Evolutionary conservation across 1,284 basidiomycete genomes (phyloP).

Genomic region (Boletus sp.): DNA sequence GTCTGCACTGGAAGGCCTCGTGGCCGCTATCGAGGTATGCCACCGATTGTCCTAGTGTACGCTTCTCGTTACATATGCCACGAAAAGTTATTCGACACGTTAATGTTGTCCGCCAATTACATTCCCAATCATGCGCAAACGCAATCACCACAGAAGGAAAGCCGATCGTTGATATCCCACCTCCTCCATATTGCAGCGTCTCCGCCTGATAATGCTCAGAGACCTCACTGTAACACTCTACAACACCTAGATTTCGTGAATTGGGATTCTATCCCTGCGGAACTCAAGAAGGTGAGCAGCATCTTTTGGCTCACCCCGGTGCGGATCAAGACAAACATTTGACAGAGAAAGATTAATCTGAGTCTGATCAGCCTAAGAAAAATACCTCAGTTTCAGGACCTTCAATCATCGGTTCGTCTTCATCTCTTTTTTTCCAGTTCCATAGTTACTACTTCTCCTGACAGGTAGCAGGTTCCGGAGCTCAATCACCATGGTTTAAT

Average conservation of each 20-base stretch:
- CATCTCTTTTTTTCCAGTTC: not conserved
- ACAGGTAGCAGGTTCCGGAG: slow-evolving; percentile 39
- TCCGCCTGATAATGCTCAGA: slow-evolving; percentile 51
- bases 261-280: slow-evolving; percentile 64
- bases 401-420: slow-evolving; percentile 50
- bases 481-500: slow-evolving; percentile 55
- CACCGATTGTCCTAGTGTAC: not conserved
- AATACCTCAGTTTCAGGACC: slow-evolving; percentile 48
- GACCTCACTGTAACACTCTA: slow-evolving; percentile 55
- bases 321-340: not conserved
- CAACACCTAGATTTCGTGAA: slow-evolving; percentile 53
- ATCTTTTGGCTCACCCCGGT: not conserved
- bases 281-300: slow-evolving; percentile 53
- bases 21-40: slow-evolving; percentile 68
- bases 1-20: slow-evolving; percentile 69
- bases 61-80: not conserved
- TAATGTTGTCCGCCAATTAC: slow-evolving; percentile 25
- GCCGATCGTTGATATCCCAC: slow-evolving; percentile 42
- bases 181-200: slow-evolving; percentile 63
- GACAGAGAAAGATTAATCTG: slow-evolving; percentile 60
- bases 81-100: slow-evolving; percentile 32
- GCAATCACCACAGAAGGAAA: slow-evolving; percentile 32
- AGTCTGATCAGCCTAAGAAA: slow-evolving; percentile 50
- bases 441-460: not conserved
- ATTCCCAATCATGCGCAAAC: slow-evolving; percentile 9